A percentile compares a stretch with the other conserved stretches of the same genome.
These are phyloP conservation scores for Closterium sp. DNA, from an alignment of 139 green algal genomes.

Conservation along the genomic window DNA sequence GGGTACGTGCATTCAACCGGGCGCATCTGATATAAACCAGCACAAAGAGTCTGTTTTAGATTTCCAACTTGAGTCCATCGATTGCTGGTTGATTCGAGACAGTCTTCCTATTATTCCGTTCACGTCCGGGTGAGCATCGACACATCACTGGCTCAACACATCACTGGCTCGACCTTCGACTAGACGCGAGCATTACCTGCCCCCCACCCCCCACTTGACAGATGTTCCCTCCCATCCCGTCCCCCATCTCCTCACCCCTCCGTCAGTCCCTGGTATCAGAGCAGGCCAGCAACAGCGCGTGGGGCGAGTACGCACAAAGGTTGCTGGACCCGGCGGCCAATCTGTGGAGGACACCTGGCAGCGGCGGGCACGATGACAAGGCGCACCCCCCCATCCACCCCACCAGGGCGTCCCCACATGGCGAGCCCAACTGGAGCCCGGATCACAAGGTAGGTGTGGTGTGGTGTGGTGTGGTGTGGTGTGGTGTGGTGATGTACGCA, in stretches of 20 bases:
- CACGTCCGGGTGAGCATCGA: no score
- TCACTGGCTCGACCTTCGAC: no score
- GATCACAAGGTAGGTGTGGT: not conserved
- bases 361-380: slow-evolving; percentile 81
- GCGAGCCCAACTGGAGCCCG: not conserved
- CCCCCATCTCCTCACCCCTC: not conserved
- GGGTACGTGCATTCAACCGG: not conserved
- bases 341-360: slow-evolving; percentile 47
- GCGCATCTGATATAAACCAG: no score
- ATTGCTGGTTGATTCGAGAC: no score
- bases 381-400: slow-evolving; percentile 94
- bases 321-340: slow-evolving; percentile 42
- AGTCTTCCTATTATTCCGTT: no score
- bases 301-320: slow-evolving; percentile 50
- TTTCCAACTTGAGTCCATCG: no score
- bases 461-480: no score
- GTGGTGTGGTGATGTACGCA: not conserved
- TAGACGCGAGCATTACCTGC: no score
- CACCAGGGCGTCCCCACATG: slow-evolving; percentile 45
- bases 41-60: no score
- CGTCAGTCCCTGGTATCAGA: slow-evolving; percentile 24
- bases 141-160: no score
- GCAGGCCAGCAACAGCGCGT: slow-evolving; percentile 37
- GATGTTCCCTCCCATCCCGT: not conserved
- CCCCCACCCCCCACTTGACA: no score